Evolutionary conservation across 108 stramenopile species (phyloP).

Genomic region (Pseudonitzschia pungens): DNA sequence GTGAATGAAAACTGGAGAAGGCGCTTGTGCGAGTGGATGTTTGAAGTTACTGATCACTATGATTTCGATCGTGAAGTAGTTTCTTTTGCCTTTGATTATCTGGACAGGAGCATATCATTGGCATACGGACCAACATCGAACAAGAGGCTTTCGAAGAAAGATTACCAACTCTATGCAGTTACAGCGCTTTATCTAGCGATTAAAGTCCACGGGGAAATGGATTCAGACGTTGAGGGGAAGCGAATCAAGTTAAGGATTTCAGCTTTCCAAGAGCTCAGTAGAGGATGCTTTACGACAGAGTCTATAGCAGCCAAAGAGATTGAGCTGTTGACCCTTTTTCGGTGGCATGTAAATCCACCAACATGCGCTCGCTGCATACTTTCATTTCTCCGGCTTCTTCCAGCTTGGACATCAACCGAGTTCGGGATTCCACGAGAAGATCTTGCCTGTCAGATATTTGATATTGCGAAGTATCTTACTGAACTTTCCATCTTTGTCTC

Average conservation of each 20-base stretch:
- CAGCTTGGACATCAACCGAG: slow-evolving; percentile 19
- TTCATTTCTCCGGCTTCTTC: slow-evolving; percentile 32
- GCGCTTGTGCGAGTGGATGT: slow-evolving; percentile 63
- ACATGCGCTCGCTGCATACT: slow-evolving; percentile 52
- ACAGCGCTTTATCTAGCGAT: slow-evolving; percentile 65
- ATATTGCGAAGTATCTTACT: slow-evolving; percentile 50
- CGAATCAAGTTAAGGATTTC: slow-evolving; percentile 45
- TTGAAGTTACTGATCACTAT: slow-evolving; percentile 60
- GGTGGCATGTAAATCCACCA: slow-evolving; percentile 55
- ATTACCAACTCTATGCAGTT: slow-evolving; percentile 60
- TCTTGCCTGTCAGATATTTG: slow-evolving; percentile 25
- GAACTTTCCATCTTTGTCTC: slow-evolving; percentile 54
- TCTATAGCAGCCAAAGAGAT: slow-evolving; percentile 59
- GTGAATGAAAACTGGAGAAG: slow-evolving; percentile 43
- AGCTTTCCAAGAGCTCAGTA: slow-evolving; percentile 69
- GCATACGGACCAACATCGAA: slow-evolving; percentile 9
- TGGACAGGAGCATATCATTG: slow-evolving; percentile 51
- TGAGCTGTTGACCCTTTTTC: slow-evolving; percentile 48
- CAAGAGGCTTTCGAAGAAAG: slow-evolving; percentile 21
- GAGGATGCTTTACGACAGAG: slow-evolving; percentile 62
- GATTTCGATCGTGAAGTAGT: slow-evolving; percentile 69
- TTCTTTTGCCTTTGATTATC: slow-evolving; percentile 50
- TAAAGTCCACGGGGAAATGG: slow-evolving; percentile 65
- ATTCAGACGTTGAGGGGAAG: slow-evolving; percentile 24
- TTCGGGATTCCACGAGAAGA: background rate